phyloP scores from a whole-genome alignment of 345 rosid species.

The Pelargonium nanum region DNA sequence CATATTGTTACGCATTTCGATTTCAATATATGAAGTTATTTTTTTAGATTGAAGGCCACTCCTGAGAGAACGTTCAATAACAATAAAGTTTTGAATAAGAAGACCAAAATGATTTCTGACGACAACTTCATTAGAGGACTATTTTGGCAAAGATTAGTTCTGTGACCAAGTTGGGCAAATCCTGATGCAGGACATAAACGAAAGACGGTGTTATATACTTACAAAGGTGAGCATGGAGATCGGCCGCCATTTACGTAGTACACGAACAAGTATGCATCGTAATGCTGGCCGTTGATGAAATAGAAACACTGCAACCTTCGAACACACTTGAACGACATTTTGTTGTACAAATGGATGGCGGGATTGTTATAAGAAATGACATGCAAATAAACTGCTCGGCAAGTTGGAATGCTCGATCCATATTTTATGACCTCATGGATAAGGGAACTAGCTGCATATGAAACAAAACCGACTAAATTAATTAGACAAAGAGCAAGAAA shows the following conservation, averaged over 20 bases:
- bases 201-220: slow-evolving; percentile 28
- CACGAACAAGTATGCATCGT: slow-evolving; percentile 76
- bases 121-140: neutral
- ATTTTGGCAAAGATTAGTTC: neutral
- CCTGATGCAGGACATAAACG: too few relatives aligned
- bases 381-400: slow-evolving; percentile 87
- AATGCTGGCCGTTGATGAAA: slow-evolving; percentile 64
- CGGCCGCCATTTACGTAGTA: slow-evolving; percentile 72
- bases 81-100: too few relatives aligned
- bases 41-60: too few relatives aligned
- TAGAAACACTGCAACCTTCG: slow-evolving; percentile 65
- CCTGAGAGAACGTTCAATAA: too few relatives aligned
- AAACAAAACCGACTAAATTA: slow-evolving; percentile 15
- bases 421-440: slow-evolving; percentile 71
- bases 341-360: slow-evolving; percentile 75
- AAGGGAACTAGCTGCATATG: slow-evolving; percentile 57
- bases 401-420: slow-evolving; percentile 47
- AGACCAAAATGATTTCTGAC: too few relatives aligned
- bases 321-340: slow-evolving; percentile 79
- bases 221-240: slow-evolving; percentile 85
- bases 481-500: neutral
- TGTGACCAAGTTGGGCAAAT: neutral
- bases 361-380: slow-evolving; percentile 84
- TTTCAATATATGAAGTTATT: too few relatives aligned
- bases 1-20: too few relatives aligned